Conservation (phyloP, 805 yeast genomes). For the Candida qinlingensis region DNA sequence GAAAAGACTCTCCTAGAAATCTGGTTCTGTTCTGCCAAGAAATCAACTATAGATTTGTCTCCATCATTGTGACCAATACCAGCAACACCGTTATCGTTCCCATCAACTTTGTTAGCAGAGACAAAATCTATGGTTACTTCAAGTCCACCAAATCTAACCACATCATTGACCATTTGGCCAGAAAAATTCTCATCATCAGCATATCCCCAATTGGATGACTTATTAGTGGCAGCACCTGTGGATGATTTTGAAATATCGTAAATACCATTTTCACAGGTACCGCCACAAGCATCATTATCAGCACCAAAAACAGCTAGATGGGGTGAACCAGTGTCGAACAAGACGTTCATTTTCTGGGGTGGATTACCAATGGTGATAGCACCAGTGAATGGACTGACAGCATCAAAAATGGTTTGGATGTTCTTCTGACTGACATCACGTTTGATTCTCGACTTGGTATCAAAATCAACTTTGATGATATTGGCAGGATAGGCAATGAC, state of each 20-base stretch:
- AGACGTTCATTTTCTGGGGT: conserved; percentile 8
- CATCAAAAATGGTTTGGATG: neutral
- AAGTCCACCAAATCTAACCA: conserved; percentile 9
- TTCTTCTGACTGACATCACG: neutral
- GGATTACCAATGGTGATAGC: conserved; percentile 15
- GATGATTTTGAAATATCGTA: conserved; percentile 7
- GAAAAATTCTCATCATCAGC: conserved; percentile 9
- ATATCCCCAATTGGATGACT: conserved; percentile 1
- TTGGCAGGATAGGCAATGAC: neutral
- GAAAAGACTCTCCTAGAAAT: conserved; percentile 12
- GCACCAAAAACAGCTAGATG: conserved; percentile 6
- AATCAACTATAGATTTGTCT: neutral
- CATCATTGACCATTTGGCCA: conserved; percentile 9
- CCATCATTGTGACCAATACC: conserved; percentile 10
- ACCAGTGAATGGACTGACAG: neutral
- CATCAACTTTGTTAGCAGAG: conserved; percentile 2
- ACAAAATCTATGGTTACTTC: neutral
- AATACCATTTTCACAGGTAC: neutral
- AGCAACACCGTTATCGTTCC: conserved; percentile 4
- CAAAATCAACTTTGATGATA: neutral
- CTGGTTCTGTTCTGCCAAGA: conserved; percentile 1
- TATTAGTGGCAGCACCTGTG: conserved; percentile 1
- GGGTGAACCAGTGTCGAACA: conserved; percentile 19
- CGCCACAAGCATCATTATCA: conserved; percentile 1
- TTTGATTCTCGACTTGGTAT: neutral